Conservation (phyloP, 2,329 filamentous ascomycete species). For the Cercospora sojina region DNA sequence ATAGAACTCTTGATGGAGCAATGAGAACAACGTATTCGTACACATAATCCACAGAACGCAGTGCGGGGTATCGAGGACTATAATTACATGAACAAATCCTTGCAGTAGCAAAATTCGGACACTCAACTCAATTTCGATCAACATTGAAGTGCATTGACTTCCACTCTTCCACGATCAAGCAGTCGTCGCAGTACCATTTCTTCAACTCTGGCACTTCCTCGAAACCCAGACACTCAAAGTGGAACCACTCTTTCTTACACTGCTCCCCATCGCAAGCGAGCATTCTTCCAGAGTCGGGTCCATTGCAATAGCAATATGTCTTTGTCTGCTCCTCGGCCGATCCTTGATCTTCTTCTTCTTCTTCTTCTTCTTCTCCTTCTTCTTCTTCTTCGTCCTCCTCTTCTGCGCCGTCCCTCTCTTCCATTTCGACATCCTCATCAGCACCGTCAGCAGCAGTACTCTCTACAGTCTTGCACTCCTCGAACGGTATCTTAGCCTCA, state of each 20-base stretch:
- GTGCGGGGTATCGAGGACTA: not conserved
- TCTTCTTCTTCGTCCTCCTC: slow-evolving; percentile 2
- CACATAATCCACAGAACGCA: not conserved
- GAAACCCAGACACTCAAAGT: slow-evolving; percentile 71
- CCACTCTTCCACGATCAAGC: slow-evolving; percentile 7
- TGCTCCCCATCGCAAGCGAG: slow-evolving; percentile 75
- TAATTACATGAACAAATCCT: not conserved
- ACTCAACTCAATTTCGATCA: not conserved
- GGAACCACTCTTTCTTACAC: slow-evolving; percentile 80
- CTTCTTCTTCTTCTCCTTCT: too few species aligned
- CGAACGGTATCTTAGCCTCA: slow-evolving; percentile 5
- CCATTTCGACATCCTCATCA: slow-evolving; percentile 5
- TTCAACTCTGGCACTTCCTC: slow-evolving; percentile 55
- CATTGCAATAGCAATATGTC: slow-evolving; percentile 26
- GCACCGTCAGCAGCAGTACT: not conserved
- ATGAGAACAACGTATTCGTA: not conserved
- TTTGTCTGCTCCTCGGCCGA: not conserved
- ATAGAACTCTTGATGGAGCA: not conserved
- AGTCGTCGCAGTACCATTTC: slow-evolving; percentile 32
- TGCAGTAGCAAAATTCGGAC: not conserved
- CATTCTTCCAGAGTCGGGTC: slow-evolving; percentile 52
- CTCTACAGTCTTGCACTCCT: slow-evolving; percentile 2
- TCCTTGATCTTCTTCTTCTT: slow-evolving; percentile 1
- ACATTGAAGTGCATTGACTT: not conserved
- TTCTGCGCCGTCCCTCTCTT: not conserved